phyloP scores from a whole-genome alignment of 2,329 filamentous ascomycete species.

The Colletotrichum simmondsii region DNA sequence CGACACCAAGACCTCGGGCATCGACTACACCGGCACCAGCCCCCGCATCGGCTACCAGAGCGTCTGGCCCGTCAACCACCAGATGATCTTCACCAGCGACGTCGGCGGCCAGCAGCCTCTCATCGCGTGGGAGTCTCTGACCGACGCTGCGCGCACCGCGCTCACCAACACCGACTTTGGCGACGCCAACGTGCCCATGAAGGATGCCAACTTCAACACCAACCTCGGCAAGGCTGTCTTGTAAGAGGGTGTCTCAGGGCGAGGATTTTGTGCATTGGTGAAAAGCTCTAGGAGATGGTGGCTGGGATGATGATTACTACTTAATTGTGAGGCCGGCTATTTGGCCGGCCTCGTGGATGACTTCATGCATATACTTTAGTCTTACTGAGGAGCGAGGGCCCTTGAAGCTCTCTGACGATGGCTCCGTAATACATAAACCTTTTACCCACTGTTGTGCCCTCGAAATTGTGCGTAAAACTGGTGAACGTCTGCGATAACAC shows the following conservation, averaged over 20 bases:
- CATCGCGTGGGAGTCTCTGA: constrained; percentile 51
- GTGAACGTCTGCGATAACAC: neutral
- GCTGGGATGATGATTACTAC: constrained; percentile 1
- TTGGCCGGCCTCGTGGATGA: constrained; percentile 4
- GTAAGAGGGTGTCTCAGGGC: neutral
- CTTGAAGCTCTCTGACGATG: constrained; percentile 10
- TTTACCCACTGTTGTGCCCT: neutral
- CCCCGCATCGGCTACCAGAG: constrained; percentile 46
- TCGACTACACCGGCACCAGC: constrained; percentile 40
- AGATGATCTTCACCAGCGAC: constrained; percentile 45
- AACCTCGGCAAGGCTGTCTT: constrained; percentile 34
- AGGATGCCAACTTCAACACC: constrained; percentile 31
- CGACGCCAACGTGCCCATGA: constrained; percentile 51
- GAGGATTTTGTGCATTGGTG: too few species aligned
- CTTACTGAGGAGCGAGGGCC: constrained; percentile 9
- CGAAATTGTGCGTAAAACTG: rapidly evolving
- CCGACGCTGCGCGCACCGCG: constrained; percentile 45
- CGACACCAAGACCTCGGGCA: constrained; percentile 38
- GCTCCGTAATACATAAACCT: constrained; percentile 19
- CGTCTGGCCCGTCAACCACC: constrained; percentile 46
- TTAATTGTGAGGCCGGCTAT: constrained; percentile 11
- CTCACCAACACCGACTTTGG: constrained; percentile 51
- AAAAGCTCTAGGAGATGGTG: neutral
- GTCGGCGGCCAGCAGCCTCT: constrained; percentile 51
- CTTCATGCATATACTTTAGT: constrained; percentile 27